Percentiles rank a stretch among this genome's conserved stretches.
These are phyloP conservation scores for Penicillium cosmopolitanum DNA, from an alignment of 495 filamentous ascomycete genomes.

Conservation along the genomic window DNA sequence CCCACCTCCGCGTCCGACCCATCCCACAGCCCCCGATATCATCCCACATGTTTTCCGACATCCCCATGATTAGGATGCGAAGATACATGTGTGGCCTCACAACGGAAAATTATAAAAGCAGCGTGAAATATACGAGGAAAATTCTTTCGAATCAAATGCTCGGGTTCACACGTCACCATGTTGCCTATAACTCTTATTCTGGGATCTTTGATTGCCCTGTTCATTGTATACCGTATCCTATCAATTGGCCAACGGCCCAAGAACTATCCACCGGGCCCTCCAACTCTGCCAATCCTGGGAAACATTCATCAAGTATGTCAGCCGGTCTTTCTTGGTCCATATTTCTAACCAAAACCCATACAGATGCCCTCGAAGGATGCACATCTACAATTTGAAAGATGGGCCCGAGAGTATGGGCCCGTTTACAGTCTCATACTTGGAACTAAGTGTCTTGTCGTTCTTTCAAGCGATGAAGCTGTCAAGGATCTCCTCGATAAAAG, in stretches of 20 bases:
- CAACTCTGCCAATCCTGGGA: constrained; percentile 38
- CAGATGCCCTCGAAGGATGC: constrained; percentile 25
- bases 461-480: constrained; percentile 59
- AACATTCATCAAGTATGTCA: constrained; percentile 37
- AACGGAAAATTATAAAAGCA: not conserved
- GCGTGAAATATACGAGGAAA: not conserved
- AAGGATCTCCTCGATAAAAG: constrained; percentile 63
- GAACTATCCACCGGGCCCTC: constrained; percentile 40
- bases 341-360: not conserved
- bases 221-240: constrained; percentile 15
- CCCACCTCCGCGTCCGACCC: constrained; percentile 24
- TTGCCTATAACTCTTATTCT: constrained; percentile 11
- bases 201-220: constrained; percentile 9
- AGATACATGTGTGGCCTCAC: not conserved
- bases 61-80: not conserved
- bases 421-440: constrained; percentile 64
- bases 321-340: not conserved
- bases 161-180: constrained; percentile 4
- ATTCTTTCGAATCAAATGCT: not conserved
- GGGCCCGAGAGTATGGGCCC: constrained; percentile 64
- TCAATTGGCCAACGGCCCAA: constrained; percentile 33
- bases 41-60: not conserved
- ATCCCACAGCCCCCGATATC: not conserved
- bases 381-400: constrained; percentile 58
- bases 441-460: constrained; percentile 60